Conservation (phyloP, 768 basidiomycete genomes). For the Tephrocybe sp. region DNA sequence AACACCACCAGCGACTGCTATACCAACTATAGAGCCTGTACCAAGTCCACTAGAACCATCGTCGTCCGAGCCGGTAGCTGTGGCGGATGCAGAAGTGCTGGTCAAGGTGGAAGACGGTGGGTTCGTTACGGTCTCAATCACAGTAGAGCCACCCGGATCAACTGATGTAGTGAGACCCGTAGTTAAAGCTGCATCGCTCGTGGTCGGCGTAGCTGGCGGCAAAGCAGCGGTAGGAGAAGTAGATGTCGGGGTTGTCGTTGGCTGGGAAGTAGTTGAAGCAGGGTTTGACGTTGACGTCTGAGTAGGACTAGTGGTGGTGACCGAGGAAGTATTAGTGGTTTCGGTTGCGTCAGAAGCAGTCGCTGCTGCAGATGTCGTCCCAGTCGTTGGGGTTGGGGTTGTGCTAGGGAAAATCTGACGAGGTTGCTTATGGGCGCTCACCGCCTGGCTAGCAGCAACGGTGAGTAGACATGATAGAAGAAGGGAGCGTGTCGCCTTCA, state of each 20-base stretch:
- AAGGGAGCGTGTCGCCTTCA: constrained; percentile 24
- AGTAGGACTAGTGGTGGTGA: no score
- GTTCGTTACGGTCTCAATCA: constrained; percentile 22
- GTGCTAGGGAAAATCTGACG: constrained; percentile 6
- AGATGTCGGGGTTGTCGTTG: neutral
- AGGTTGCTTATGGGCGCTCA: constrained; percentile 15
- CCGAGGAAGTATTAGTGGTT: neutral
- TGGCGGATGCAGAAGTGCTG: constrained; percentile 26
- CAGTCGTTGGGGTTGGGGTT: neutral
- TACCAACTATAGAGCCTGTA: constrained; percentile 73
- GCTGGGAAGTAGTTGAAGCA: no score
- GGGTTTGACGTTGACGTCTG: no score
- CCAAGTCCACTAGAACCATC: constrained; percentile 39
- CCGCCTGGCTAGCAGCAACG: constrained; percentile 18
- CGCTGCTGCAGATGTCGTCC: neutral
- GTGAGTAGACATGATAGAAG: constrained; percentile 25
- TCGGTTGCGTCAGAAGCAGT: neutral
- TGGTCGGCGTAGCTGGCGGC: constrained; percentile 6
- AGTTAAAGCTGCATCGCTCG: constrained; percentile 2
- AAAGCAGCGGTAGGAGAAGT: constrained; percentile 4
- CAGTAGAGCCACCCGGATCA: constrained; percentile 21
- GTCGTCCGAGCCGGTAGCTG: constrained; percentile 20
- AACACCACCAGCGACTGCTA: constrained; percentile 80
- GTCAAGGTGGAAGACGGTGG: constrained; percentile 24
- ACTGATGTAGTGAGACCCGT: constrained; percentile 12